These are phyloP conservation scores for Xylariaceae sp. DNA, from an alignment of 2,329 filamentous ascomycete species.

Conservation along the genomic window DNA sequence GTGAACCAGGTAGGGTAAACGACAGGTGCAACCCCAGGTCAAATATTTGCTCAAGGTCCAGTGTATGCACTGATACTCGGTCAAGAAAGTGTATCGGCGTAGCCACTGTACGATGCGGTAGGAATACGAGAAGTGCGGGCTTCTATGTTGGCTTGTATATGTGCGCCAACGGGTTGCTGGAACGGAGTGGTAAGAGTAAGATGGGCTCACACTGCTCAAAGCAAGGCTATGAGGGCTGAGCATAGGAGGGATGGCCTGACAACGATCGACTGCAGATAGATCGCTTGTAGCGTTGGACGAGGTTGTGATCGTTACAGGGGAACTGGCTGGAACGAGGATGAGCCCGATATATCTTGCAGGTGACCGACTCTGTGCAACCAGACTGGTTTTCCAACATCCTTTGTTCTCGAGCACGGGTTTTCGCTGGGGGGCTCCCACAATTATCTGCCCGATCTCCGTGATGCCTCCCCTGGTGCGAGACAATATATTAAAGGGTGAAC, in stretches of 20 bases:
- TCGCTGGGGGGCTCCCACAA: constrained; percentile 8
- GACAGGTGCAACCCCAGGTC: no score
- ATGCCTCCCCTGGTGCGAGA: constrained; percentile 18
- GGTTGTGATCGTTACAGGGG: constrained; percentile 4
- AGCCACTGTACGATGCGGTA: not conserved
- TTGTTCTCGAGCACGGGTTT: constrained; percentile 16
- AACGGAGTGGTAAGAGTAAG: no score
- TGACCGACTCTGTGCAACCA: no score
- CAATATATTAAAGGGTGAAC: constrained; percentile 24
- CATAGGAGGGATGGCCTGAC: constrained; percentile 14
- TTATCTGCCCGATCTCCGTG: constrained; percentile 16
- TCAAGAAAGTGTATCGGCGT: no score
- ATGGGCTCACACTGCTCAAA: not conserved
- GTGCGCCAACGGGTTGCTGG: no score
- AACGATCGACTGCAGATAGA: constrained; percentile 15
- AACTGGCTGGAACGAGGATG: constrained; percentile 7
- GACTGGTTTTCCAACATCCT: constrained; percentile 1
- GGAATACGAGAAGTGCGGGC: no score
- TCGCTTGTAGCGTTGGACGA: constrained; percentile 8
- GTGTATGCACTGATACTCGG: no score
- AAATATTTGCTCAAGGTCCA: no score
- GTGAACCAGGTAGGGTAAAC: no score
- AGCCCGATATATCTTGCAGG: constrained; percentile 20
- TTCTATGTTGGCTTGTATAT: no score
- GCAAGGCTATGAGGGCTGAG: constrained; percentile 22